A percentile compares a stretch with the other conserved stretches of the same genome.
phyloP scores from a whole-genome alignment of 768 basidiomycete genomes.

The Hypsizygus marmoreus region DNA sequence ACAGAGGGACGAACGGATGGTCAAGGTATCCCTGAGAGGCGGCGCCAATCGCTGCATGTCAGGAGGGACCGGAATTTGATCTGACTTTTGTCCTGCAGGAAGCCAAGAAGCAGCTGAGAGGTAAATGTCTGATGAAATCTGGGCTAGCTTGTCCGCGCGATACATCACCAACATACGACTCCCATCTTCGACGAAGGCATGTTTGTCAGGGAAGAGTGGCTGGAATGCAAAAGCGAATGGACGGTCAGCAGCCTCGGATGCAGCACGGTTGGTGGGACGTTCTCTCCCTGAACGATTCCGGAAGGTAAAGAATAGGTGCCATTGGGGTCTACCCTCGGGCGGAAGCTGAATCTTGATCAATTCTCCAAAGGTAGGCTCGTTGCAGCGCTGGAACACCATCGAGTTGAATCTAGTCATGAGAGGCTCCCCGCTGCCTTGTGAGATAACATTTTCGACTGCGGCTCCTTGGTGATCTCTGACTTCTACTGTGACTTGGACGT shows the following conservation, averaged over 20 bases:
- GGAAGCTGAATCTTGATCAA: constrained; percentile 87
- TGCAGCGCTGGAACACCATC: constrained; percentile 87
- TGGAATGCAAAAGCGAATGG: constrained; percentile 94
- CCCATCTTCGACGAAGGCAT: constrained; percentile 87
- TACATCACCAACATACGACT: constrained; percentile 85
- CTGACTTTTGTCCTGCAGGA: constrained; percentile 54
- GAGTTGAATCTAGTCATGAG: constrained; percentile 82
- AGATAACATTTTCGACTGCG: constrained; percentile 69
- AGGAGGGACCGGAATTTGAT: constrained; percentile 56
- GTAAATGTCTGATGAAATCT: constrained; percentile 70
- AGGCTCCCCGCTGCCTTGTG: constrained; percentile 85
- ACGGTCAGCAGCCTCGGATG: constrained; percentile 53
- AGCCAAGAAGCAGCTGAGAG: constrained; percentile 67
- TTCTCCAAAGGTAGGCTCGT: constrained; percentile 90
- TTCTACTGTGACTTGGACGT: constrained; percentile 91
- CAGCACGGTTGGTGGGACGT: constrained; percentile 38
- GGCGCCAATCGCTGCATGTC: constrained; percentile 68
- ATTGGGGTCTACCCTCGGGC: constrained; percentile 62
- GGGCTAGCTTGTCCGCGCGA: constrained; percentile 69
- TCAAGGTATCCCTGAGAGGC: constrained; percentile 74
- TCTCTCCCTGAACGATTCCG: constrained; percentile 66
- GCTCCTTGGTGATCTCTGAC: constrained; percentile 74
- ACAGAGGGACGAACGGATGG: constrained; percentile 86
- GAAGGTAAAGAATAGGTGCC: constrained; percentile 96
- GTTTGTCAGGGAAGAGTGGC: constrained; percentile 76